Evolutionary conservation across 2,329 filamentous ascomycete species (phyloP).

Genomic region (Ophioceras dolichostomum): DNA sequence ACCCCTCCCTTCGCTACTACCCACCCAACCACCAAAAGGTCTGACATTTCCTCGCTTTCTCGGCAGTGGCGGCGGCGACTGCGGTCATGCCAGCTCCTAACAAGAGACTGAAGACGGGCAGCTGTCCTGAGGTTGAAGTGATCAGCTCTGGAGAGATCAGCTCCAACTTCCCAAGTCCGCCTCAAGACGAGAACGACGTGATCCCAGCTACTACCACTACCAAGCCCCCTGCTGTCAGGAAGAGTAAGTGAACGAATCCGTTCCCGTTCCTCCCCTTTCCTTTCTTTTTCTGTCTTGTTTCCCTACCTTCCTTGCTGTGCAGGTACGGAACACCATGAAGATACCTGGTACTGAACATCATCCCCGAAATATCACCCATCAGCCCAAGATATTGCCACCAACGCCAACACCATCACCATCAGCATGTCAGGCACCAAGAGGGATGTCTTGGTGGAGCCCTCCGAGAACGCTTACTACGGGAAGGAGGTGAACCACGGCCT

Average conservation of each 20-base stretch:
- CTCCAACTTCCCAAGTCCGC: too few species aligned
- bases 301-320: neutral
- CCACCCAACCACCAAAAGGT: too few species aligned
- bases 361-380: neutral
- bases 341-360: neutral
- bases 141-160: too few species aligned
- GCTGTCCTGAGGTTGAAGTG: too few species aligned
- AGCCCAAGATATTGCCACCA: neutral
- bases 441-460: neutral
- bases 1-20: too few species aligned
- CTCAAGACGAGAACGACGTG: too few species aligned
- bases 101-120: neutral
- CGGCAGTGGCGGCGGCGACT: too few species aligned
- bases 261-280: neutral
- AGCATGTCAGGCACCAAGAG: too few species aligned
- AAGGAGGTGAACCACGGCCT: slow-evolving; percentile 1
- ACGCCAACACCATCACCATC: too few species aligned
- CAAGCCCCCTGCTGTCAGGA: too few species aligned
- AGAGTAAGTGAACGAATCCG: neutral
- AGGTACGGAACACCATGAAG: neutral
- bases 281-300: neutral
- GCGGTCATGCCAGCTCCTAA: neutral
- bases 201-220: too few species aligned
- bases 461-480: neutral
- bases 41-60: too few species aligned